These are phyloP conservation scores for Linnemannia schmuckeri DNA, from an alignment of 192 early-diverging fungal species.

Conservation along the genomic window DNA sequence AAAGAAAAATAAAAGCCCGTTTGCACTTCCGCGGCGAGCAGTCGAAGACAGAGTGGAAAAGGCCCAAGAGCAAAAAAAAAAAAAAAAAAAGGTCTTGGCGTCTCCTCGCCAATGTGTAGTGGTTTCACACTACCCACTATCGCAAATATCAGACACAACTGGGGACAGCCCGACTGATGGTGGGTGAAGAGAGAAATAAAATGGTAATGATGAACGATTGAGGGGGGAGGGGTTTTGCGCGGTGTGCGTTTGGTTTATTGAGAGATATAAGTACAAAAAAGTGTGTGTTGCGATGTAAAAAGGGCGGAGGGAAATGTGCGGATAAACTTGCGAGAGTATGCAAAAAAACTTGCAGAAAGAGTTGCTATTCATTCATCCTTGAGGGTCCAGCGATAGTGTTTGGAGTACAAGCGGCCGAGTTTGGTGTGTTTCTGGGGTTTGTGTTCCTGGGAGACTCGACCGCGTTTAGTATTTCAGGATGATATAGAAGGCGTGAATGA, in stretches of 20 bases:
- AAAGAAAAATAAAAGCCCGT: too few species aligned
- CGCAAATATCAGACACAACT: too few species aligned
- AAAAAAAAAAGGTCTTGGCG: not conserved
- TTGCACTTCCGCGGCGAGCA: too few species aligned
- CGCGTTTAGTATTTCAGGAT: constrained; percentile 50
- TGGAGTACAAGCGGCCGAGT: not conserved
- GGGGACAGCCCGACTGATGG: too few species aligned
- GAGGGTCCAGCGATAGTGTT: not conserved
- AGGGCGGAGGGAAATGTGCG: not conserved
- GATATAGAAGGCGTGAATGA: constrained; percentile 59
- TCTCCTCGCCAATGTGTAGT: not conserved
- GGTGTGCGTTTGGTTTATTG: not conserved
- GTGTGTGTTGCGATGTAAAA: not conserved
- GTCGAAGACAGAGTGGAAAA: not conserved
- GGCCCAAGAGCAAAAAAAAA: not conserved
- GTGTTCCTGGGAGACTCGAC: not conserved
- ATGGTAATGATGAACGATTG: too few species aligned
- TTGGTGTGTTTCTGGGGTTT: not conserved
- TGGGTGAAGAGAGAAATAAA: too few species aligned
- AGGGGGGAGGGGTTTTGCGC: too few species aligned
- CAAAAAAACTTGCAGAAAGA: not conserved
- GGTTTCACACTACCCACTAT: too few species aligned
- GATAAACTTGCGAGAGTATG: not conserved
- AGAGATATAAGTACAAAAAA: not conserved
- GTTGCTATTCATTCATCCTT: not conserved